Evolutionary conservation across 257 asterid species (phyloP).

Genomic region (Schizonepeta tenuifolia): DNA sequence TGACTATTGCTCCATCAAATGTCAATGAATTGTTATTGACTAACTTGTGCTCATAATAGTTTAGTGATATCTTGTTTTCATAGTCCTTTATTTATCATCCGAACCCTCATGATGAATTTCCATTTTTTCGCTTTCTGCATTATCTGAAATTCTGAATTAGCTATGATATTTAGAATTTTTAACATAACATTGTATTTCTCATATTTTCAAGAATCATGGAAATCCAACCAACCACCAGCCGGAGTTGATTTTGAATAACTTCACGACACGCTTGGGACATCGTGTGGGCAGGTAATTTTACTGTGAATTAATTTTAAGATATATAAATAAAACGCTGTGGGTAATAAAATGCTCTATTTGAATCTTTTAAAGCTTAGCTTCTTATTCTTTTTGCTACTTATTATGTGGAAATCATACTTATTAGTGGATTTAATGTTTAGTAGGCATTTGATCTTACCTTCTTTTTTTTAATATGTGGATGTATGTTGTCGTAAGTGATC

Average conservation of each 20-base stretch:
- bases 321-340: neutral
- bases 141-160: neutral
- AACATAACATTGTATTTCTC: conserved; percentile 16
- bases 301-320: neutral
- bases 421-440: no score
- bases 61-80: neutral
- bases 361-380: neutral
- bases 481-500: neutral
- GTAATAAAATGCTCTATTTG: neutral
- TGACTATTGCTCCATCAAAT: neutral
- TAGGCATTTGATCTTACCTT: no score
- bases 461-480: no score
- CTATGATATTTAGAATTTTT: conserved; percentile 18
- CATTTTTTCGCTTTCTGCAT: conserved; percentile 6
- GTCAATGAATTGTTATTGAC: neutral
- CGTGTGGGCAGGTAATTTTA: conserved; percentile 75
- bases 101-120: neutral
- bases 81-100: neutral
- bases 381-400: conserved; percentile 6
- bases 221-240: conserved; percentile 93
- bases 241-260: conserved; percentile 80
- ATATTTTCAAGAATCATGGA: conserved; percentile 75
- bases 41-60: neutral
- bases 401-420: neutral
- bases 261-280: conserved; percentile 95